Evolutionary conservation across 1,284 basidiomycete species (phyloP).

Genomic region (Apiotrichum gamsii): DNA sequence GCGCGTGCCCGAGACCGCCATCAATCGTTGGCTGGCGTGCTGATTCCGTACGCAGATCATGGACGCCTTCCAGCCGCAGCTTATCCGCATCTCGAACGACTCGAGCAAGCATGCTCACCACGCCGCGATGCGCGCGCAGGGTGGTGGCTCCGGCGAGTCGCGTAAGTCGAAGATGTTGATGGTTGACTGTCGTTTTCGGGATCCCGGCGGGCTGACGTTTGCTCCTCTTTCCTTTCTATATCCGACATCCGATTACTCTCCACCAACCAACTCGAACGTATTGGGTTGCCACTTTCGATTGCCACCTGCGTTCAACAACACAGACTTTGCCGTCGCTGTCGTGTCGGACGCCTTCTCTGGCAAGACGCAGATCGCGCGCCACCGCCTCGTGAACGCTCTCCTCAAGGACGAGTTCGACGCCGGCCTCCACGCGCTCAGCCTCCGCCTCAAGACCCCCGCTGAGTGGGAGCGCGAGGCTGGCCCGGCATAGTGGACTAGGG

Average conservation of each 20-base stretch:
- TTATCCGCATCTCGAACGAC: constrained; percentile 45
- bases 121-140: constrained; percentile 42
- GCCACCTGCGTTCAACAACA: no score
- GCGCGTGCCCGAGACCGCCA: no score
- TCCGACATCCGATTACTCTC: neutral
- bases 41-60: constrained; percentile 36
- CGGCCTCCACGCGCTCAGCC: constrained; percentile 47
- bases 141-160: constrained; percentile 46
- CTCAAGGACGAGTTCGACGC: constrained; percentile 47
- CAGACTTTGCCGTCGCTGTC: constrained; percentile 47
- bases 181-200: no score
- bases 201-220: no score
- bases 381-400: constrained; percentile 45
- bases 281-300: no score
- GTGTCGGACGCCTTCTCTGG: constrained; percentile 40
- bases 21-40: no score
- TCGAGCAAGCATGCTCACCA: constrained; percentile 47
- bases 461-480: constrained; percentile 42
- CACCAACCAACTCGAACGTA: no score
- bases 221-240: neutral
- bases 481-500: neutral
- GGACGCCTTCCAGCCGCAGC: constrained; percentile 37
- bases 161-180: no score
- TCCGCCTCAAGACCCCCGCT: constrained; percentile 44
- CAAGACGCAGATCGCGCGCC: constrained; percentile 43